Base-by-base conservation (phyloP, 176 grass and related monocot genomes). In the Aegilops tauschii region DNA sequence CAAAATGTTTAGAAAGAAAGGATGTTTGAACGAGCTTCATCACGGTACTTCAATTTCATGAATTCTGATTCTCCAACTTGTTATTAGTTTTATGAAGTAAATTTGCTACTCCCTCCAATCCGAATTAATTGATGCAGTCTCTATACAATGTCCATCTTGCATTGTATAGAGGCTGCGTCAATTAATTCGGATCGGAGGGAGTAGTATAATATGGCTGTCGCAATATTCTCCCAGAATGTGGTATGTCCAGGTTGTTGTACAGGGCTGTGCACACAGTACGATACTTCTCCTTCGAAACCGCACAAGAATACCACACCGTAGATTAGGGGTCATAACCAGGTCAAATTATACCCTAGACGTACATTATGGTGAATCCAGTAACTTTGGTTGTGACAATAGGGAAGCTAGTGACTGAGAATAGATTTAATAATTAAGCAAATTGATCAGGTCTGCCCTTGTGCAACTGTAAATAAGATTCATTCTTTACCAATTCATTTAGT, bases 51-150 rank as follows among this genome's bases (percentile, higher is more conserved):
- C 72, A 75, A 0, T 14, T 49, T 75, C 42, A 50, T 75, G 70
- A 74, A 23, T 74, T 69, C n/a, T 25, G 23, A 75, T 14, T 70
- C 56, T 62, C 28, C 14, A 28, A 71, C 21, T 63, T 35, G 6
- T 61, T 61, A 45, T 12, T 71, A 58, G 35, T 78, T 77, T 69
- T 12, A 23, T 88, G 80, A 14, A 78, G 27, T 78, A 20, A 59
- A 74, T 69, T 52, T 88, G 4, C n/a, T n/a, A 52, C 49, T 52
- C 14, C 49, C 14, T 52, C 49, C 0, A 5, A 17, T 52, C 49
- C 1, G 49, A 52, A 49, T 49, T 49, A 49, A 49, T 49, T 49
- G 45, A 49, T 3, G 45, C 45, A 49, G 45, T 49, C 45, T 49
- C 4, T 49, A 49, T 47, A 47, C 44, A 47, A 47, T 47, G 44